Evolutionary conservation across 164 flowering plant species (phyloP), one percentile per base, ranked within the genome.

Genomic region (Saururus chinensis): DNA sequence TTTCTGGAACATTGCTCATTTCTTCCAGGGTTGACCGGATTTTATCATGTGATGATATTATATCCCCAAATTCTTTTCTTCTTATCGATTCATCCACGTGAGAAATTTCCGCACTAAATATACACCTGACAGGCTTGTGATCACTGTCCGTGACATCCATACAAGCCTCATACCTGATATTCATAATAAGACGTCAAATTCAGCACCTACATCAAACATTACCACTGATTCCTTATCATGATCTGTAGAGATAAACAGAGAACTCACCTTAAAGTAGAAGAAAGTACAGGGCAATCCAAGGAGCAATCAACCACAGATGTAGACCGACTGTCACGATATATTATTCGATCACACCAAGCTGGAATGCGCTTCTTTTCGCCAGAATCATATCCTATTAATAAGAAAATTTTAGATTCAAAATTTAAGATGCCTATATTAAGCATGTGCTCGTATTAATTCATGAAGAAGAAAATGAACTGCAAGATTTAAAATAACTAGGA

Each of bases 331-430:
- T 95, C 99, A 30, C 99, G 97, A 67, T 78, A 95, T 62, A 95
- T 59, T 58, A 95, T 77, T 67, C 96, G 79, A 71, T 95, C 99
- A 67, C 99, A 95, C 99, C 99, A 95, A 24, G 99, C 99, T 63
- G 99, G 99, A 74, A 91, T 89, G 8, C 98, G 88, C 79, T 95
- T 95, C 77, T 95, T 95, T 80, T 95, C 99, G 49, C 99, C 88
- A 25, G 96, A 89, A 78, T 95, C 99, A 81, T 95, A 95, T 51
- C 99, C 99, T 95, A 66, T 49, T 6, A 72, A 53, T 68, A 61
- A 40, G 20, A 60, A 22, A 67, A 26, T 35, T 58, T 45, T 45
- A 45, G 49, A 45, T 12, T 1, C 49, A 8, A 45, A 30, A 30
- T 30, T 2, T 30, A 30, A 30, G 37, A 6, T 30, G 2, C 37